These are phyloP conservation scores for Phaffomyces thermotolerans DNA, from an alignment of 805 yeast genomes.

Conservation along the genomic window DNA sequence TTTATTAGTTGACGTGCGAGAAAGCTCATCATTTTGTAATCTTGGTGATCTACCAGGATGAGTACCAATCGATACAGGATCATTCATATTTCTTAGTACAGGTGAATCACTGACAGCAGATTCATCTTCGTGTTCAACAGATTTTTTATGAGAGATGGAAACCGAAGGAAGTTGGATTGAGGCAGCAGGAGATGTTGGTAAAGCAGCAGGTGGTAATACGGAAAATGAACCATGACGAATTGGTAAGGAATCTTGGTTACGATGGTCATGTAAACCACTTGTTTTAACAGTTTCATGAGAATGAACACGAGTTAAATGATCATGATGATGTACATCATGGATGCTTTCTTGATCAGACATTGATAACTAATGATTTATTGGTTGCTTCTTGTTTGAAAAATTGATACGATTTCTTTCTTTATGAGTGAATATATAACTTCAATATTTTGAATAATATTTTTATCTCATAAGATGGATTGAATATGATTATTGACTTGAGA, in stretches of 20 bases:
- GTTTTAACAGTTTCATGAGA: constrained; percentile 32
- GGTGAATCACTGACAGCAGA: background rate
- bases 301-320: constrained; percentile 12
- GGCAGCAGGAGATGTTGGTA: constrained; percentile 5
- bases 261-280: constrained; percentile 40
- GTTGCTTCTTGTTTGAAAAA: background rate
- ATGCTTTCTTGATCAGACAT: constrained; percentile 25
- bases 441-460: too few species aligned
- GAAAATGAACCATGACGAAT: constrained; percentile 24
- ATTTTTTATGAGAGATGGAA: too few species aligned
- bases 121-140: background rate
- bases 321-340: constrained; percentile 4
- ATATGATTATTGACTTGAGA: background rate
- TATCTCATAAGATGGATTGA: background rate
- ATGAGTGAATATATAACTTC: too few species aligned
- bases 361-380: background rate
- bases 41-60: background rate
- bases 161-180: too few species aligned
- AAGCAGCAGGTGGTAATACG: constrained; percentile 20
- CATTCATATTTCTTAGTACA: background rate
- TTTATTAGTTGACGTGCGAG: constrained; percentile 1
- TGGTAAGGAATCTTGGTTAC: constrained; percentile 37
- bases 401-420: too few species aligned
- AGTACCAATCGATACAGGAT: background rate
- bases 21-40: background rate